Base-by-base conservation (phyloP, 2,329 filamentous ascomycete genomes). In the Alternaria gansuensis region DNA sequence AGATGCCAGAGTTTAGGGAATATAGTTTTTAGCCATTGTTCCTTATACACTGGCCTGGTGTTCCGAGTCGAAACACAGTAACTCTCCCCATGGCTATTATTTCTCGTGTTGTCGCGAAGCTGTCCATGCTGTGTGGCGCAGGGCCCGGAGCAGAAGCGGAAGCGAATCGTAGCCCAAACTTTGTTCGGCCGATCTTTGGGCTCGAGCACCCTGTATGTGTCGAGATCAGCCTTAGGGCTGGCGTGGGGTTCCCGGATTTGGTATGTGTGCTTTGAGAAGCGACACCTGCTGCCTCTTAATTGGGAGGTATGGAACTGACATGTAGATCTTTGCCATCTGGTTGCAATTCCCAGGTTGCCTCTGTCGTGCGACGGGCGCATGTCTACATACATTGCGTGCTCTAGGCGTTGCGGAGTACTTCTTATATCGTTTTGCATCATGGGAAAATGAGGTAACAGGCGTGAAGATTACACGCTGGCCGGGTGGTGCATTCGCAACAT, bases 191-290 rank as follows among this genome's bases (percentile, higher is more conserved):
- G 51, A 59, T 66, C 43, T 17, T 44, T 48, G 53, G 52, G 51
- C 51, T 48, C 44, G 26, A 60, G 56, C 41, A 50, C 48, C 50
- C 51, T 60, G 36, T 49, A 65, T 65, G 50, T n/a, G 60, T 59
- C 46, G 24, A 53, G 63, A 69, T 67, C 61, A 54, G 52, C 67
- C 51, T 52, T 60, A 59, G 63, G 63, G 65, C 54, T 69, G 57
- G 60, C 61, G 59, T 69, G 64, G 63, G 56, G 62, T 60, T 63
- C 13, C 67, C 57, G 46, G 52, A 63, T 66, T 55, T 53, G 65
- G 59, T 56, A 55, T 54, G 41, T 41, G 17, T 52, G 55, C 55
- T 23, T 54, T 17, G 29, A 51, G 54, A 39, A 54, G 56, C 52
- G 54, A 66, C 57, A 63, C 63, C 62, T 67, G 65, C 63, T 46